These are phyloP conservation scores for Akebia trifoliata DNA, from an alignment of 164 flowering plant genomes.

Conservation along the genomic window DNA sequence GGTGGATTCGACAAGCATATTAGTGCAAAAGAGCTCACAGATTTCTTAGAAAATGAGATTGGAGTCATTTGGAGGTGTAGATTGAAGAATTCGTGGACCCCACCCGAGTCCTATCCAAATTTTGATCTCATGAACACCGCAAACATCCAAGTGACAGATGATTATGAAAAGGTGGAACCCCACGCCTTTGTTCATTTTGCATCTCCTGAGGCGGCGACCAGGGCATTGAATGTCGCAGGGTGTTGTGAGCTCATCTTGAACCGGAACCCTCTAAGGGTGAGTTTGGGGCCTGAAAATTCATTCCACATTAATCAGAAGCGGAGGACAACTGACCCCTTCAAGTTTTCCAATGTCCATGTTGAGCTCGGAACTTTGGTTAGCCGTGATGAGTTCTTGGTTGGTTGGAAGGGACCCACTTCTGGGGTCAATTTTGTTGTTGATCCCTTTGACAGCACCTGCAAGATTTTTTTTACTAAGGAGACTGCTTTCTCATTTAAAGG, in stretches of 20 bases:
- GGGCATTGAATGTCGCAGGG: constrained; percentile 48
- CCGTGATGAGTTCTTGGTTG: constrained; percentile 49
- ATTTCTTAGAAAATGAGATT: constrained; percentile 45
- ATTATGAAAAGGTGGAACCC: constrained; percentile 59
- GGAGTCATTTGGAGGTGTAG: constrained; percentile 77
- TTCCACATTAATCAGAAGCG: constrained; percentile 50
- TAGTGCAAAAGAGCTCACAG: constrained; percentile 40
- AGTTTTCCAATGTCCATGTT: constrained; percentile 42
- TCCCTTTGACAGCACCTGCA: constrained; percentile 73
- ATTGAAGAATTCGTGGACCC: constrained; percentile 80
- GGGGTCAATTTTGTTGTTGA: constrained; percentile 80
- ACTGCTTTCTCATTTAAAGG: constrained; percentile 61
- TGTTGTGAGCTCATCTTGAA: constrained; percentile 39
- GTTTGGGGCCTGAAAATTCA: constrained; percentile 60
- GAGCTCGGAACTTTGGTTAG: constrained; percentile 57
- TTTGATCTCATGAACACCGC: constrained; percentile 27
- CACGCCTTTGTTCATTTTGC: constrained; percentile 95
- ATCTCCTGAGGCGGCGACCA: constrained; percentile 32
- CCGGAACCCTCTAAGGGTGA: constrained; percentile 44
- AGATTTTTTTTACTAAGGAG: constrained; percentile 54
- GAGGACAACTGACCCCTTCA: constrained; percentile 40
- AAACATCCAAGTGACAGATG: constrained; percentile 20
- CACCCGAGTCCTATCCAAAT: constrained; percentile 59
- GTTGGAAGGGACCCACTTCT: constrained; percentile 63
- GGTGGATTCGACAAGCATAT: constrained; percentile 59